Evolutionary conservation across 2,329 filamentous ascomycete species (phyloP).

Genomic region (Rhinocladiella mackenziei): DNA sequence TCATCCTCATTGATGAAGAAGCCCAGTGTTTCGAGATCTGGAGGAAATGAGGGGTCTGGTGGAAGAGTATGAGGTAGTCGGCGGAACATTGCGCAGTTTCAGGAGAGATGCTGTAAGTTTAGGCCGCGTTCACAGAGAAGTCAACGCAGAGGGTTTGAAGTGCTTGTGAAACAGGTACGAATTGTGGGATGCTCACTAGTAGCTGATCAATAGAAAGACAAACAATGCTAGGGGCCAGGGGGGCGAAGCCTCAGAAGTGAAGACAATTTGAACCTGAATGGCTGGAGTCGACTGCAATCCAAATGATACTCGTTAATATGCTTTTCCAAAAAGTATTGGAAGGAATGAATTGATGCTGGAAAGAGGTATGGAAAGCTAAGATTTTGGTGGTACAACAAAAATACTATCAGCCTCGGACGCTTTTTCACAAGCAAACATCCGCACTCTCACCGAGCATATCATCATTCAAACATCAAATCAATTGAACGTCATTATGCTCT

Average conservation of each 20-base stretch:
- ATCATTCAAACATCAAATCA: neutral
- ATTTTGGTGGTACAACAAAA: neutral
- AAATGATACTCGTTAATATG: too few species aligned
- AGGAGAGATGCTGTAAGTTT: neutral
- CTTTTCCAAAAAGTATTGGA: too few species aligned
- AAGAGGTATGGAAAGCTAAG: neutral
- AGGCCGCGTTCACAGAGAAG: neutral
- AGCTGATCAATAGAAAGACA: too few species aligned
- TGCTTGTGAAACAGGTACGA: too few species aligned
- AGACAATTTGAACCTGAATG: too few species aligned
- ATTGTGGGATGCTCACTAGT: too few species aligned
- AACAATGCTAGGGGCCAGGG: too few species aligned
- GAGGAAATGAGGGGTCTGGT: constrained; percentile 63
- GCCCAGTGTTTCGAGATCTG: constrained; percentile 66
- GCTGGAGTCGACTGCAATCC: too few species aligned
- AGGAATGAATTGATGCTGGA: too few species aligned
- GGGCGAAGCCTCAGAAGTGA: too few species aligned
- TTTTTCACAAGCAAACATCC: neutral
- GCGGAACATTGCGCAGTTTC: constrained; percentile 63
- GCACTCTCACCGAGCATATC: neutral
- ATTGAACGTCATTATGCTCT: neutral
- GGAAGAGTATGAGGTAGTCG: constrained; percentile 66
- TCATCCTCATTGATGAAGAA: constrained; percentile 76
- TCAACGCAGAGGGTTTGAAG: neutral
- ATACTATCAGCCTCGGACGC: neutral